Evolutionary conservation across 306 rosid genomes (phyloP).

Genomic region (Cucurbita argyrosperma): DNA sequence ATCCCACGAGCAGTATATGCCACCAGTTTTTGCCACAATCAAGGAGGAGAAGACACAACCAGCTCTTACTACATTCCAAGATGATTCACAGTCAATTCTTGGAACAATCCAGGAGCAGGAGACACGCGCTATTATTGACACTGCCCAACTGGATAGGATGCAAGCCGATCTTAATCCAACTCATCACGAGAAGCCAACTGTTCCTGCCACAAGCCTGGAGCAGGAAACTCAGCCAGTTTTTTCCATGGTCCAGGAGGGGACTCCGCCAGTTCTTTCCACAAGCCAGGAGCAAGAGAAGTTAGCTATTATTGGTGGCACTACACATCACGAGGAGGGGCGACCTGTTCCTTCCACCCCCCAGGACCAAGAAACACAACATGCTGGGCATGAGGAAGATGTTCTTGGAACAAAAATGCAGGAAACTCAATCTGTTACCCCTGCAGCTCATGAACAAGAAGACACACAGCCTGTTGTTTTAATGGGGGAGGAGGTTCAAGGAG

Average conservation of each 20-base stretch:
- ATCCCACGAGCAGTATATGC: background rate
- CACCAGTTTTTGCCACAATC: slow-evolving; percentile 1
- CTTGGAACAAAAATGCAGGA: background rate
- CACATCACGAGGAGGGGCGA: background rate
- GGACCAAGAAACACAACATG: background rate
- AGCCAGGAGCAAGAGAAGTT: background rate
- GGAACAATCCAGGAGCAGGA: background rate
- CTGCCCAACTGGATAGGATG: background rate
- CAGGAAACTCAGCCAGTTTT: slow-evolving; percentile 7
- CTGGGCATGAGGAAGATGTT: background rate
- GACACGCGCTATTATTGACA: background rate
- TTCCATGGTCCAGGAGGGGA: background rate
- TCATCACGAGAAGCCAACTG: background rate
- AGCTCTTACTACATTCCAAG: background rate
- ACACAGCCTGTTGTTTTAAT: background rate
- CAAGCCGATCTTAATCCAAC: background rate
- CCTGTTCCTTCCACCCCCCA: background rate
- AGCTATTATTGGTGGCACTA: background rate
- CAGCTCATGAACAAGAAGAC: background rate
- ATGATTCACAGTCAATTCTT: background rate
- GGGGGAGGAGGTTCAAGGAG: background rate
- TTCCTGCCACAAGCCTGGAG: background rate
- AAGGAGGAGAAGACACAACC: slow-evolving; percentile 5
- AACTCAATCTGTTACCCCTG: background rate
- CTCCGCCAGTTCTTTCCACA: background rate